Conservation (phyloP, 208 protist species). For the Trypanosoma boissoni region DNA sequence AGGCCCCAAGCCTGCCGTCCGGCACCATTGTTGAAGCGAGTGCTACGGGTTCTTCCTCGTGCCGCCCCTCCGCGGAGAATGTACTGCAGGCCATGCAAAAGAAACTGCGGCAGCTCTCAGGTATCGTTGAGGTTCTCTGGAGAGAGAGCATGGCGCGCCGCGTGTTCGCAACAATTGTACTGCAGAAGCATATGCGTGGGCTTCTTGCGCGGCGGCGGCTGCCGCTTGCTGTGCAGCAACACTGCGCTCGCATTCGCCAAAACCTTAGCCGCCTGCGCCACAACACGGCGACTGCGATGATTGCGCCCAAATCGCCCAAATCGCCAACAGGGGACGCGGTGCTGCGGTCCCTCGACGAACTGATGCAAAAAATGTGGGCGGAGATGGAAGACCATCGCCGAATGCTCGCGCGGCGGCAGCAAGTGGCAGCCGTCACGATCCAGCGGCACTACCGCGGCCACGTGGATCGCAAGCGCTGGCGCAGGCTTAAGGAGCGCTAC, state of each 20-base stretch:
- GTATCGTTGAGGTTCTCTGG: constrained; percentile 70
- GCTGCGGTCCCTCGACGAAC: constrained; percentile 49
- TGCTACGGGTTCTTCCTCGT: background rate
- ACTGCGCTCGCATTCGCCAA: constrained; percentile 38
- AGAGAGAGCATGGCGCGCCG: constrained; percentile 54
- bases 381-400: constrained; percentile 62
- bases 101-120: constrained; percentile 57
- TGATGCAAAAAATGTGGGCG: constrained; percentile 59
- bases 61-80: constrained; percentile 9
- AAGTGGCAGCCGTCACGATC: constrained; percentile 61
- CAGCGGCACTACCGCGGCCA: constrained; percentile 78
- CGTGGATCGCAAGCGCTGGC: constrained; percentile 45
- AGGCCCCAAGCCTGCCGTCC: constrained; percentile 1
- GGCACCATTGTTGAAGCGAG: background rate
- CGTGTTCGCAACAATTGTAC: constrained; percentile 45
- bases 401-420: constrained; percentile 43
- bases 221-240: constrained; percentile 25
- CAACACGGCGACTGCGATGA: background rate
- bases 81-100: constrained; percentile 72
- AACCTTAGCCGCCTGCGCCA: constrained; percentile 27
- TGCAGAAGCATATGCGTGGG: constrained; percentile 60
- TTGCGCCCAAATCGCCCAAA: background rate
- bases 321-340: constrained; percentile 27
- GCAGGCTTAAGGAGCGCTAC: constrained; percentile 36
- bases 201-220: constrained; percentile 47